phyloP scores from a whole-genome alignment of 768 basidiomycete genomes.

The Pleurotus citrinopileatus region DNA sequence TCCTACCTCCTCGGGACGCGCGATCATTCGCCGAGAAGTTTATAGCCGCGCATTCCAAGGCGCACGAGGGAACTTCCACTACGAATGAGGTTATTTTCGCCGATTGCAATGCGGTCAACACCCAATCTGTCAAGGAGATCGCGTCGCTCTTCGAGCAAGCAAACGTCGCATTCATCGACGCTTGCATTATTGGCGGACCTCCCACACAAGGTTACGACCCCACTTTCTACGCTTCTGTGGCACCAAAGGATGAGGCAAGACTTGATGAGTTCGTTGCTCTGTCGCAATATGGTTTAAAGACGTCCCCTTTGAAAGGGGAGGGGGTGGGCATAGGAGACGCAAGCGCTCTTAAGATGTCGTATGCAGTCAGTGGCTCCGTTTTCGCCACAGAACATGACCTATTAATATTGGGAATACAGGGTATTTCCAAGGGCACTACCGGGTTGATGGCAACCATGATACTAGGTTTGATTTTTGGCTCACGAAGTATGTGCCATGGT shows the following conservation, averaged over 20 bases:
- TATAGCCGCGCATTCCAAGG: constrained; percentile 23
- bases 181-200: constrained; percentile 54
- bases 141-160: constrained; percentile 35
- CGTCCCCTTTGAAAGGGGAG: constrained; percentile 43
- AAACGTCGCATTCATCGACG: constrained; percentile 49
- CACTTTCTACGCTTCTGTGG: constrained; percentile 52
- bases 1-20: constrained; percentile 57
- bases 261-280: constrained; percentile 37
- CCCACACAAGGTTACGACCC: constrained; percentile 48
- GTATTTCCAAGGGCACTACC: constrained; percentile 52
- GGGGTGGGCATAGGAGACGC: constrained; percentile 52
- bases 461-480: constrained; percentile 34
- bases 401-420: constrained; percentile 28
- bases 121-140: constrained; percentile 46
- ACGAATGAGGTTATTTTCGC: constrained; percentile 33
- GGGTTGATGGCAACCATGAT: constrained; percentile 57
- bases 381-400: background rate
- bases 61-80: constrained; percentile 11
- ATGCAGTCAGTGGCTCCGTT: constrained; percentile 42
- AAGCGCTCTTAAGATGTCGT: constrained; percentile 64
- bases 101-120: constrained; percentile 60
- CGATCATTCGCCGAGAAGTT: constrained; percentile 40
- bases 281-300: constrained; percentile 42
- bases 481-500: too few species aligned
- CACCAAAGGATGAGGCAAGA: constrained; percentile 29